Conservation (phyloP, 768 basidiomycete species). For the Goffeauzyma gilvescens region DNA sequence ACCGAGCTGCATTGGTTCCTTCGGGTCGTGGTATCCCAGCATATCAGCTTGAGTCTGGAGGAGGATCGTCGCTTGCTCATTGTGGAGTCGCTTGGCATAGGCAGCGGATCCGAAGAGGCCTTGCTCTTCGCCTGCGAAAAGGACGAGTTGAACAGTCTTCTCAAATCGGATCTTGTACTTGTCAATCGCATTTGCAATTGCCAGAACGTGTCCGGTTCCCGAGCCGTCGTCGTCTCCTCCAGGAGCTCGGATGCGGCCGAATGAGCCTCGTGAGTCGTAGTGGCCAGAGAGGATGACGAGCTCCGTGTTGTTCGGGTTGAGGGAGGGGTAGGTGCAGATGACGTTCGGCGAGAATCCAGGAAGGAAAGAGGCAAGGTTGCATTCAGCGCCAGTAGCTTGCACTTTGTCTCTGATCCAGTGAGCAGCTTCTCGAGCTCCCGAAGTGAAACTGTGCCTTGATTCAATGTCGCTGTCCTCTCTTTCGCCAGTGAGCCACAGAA, state of each 20-base stretch:
- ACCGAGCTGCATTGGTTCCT: constrained; percentile 66
- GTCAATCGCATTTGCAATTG: constrained; percentile 57
- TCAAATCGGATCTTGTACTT: constrained; percentile 50
- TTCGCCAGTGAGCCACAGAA: constrained; percentile 72
- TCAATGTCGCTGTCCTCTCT: constrained; percentile 49
- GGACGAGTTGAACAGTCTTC: constrained; percentile 57
- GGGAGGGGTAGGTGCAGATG: constrained; percentile 52
- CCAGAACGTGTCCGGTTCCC: constrained; percentile 52
- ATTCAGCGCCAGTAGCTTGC: constrained; percentile 56
- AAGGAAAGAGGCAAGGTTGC: constrained; percentile 49
- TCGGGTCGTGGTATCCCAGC: constrained; percentile 61
- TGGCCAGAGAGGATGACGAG: constrained; percentile 64
- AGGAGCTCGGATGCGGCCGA: constrained; percentile 51
- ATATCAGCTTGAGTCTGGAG: constrained; percentile 84
- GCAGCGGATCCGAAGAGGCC: constrained; percentile 59
- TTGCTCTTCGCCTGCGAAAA: constrained; percentile 85
- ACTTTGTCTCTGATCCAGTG: constrained; percentile 49
- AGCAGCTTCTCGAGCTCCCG: constrained; percentile 48
- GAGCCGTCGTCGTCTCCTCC: constrained; percentile 50
- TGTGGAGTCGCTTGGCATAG: constrained; percentile 50
- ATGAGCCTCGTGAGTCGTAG: constrained; percentile 79
- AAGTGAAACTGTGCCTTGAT: constrained; percentile 63
- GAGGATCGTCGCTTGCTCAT: constrained; percentile 45
- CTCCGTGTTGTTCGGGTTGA: constrained; percentile 39
- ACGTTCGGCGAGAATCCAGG: constrained; percentile 68